These are phyloP conservation scores for Coriolopsis trogii DNA, from an alignment of 1,284 basidiomycete genomes.

Conservation along the genomic window DNA sequence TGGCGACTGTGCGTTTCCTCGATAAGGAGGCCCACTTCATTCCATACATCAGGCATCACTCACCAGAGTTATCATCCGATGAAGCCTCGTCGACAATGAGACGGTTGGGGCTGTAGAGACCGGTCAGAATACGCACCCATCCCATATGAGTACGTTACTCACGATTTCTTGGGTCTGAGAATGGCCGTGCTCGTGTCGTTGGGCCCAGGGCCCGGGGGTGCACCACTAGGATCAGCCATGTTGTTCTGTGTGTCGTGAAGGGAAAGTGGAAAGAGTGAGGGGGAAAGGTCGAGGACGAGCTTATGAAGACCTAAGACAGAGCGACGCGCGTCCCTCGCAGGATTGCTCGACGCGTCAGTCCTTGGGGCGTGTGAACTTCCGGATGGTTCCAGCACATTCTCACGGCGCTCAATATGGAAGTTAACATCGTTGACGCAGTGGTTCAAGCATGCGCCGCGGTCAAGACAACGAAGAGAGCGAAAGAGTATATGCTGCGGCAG, in stretches of 20 bases:
- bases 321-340: slow-evolving; percentile 48
- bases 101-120: slow-evolving; percentile 82
- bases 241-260: slow-evolving; percentile 18
- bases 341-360: slow-evolving; percentile 45
- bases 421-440: no score
- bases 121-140: slow-evolving; percentile 14
- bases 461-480: no score
- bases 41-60: slow-evolving; percentile 24
- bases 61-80: slow-evolving; percentile 91
- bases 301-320: slow-evolving; percentile 34
- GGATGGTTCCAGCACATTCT: slow-evolving; percentile 27
- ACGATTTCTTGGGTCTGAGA: slow-evolving; percentile 95
- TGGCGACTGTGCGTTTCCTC: slow-evolving; percentile 67
- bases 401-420: slow-evolving; percentile 7
- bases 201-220: slow-evolving; percentile 71
- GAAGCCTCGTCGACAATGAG: slow-evolving; percentile 92
- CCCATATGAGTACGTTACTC: slow-evolving; percentile 39
- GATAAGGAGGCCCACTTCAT: background rate
- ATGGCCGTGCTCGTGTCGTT: slow-evolving; percentile 94
- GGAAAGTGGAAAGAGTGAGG: slow-evolving; percentile 25
- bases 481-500: no score
- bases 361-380: slow-evolving; percentile 38
- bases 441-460: no score
- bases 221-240: slow-evolving; percentile 70
- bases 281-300: slow-evolving; percentile 19